Evolutionary conservation across 1,284 basidiomycete species (phyloP).

Genomic region (Inonotus obliquus): DNA sequence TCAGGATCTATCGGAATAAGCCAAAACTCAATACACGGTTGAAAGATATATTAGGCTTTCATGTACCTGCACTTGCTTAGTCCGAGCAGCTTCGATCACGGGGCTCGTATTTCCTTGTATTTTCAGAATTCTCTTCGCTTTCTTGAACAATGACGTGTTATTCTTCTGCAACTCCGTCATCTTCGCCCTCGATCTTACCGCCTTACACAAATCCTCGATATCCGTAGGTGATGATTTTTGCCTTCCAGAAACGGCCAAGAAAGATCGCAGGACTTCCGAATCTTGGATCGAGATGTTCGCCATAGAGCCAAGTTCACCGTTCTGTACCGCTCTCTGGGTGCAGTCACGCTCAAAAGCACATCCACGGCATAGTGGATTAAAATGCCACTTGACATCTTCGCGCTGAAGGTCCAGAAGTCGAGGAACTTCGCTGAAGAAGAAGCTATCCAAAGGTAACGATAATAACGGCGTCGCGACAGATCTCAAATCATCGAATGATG

Average conservation of each 20-base stretch:
- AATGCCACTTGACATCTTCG: conserved; percentile 39
- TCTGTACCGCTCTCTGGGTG: conserved; percentile 29
- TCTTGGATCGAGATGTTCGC: conserved; percentile 42
- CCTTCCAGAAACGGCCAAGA: conserved; percentile 31
- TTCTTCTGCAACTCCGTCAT: conserved; percentile 35
- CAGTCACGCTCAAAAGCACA: conserved; percentile 40
- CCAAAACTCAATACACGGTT: neutral
- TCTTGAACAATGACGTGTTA: conserved; percentile 41
- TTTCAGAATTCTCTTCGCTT: conserved; percentile 37
- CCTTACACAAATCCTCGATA: conserved; percentile 29
- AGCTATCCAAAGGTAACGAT: conserved; percentile 29
- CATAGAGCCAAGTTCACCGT: conserved; percentile 38
- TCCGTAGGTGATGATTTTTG: conserved; percentile 17
- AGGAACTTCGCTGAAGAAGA: conserved; percentile 39
- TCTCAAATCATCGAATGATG: conserved; percentile 36
- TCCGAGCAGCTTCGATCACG: conserved; percentile 35
- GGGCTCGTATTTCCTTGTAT: conserved; percentile 28
- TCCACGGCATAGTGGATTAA: conserved; percentile 40
- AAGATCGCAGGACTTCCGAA: conserved; percentile 32
- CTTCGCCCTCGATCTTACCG: conserved; percentile 41
- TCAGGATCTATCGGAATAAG: conserved; percentile 33
- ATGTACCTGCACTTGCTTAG: conserved; percentile 28
- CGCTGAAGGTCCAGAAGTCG: conserved; percentile 30
- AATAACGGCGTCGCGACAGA: conserved; percentile 25
- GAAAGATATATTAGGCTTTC: neutral